Evolutionary conservation across 257 asterid species (phyloP), one percentile per base, ranked within the genome.

Genomic region (Plantago major): DNA sequence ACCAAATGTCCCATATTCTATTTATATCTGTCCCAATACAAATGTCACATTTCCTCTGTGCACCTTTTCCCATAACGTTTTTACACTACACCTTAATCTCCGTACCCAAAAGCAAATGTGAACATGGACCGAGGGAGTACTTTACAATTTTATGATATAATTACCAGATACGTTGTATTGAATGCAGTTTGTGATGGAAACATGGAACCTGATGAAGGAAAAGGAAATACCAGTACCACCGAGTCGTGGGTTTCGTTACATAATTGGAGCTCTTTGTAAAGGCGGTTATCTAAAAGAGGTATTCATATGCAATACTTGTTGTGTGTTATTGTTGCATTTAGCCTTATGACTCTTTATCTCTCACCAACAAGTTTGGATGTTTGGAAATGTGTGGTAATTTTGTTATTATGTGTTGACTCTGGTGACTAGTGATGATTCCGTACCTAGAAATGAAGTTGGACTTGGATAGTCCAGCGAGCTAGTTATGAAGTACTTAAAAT

Each of bases 211-310:
- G 67, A 84, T 86, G 93, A 66, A 62, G 78, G 93, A 82, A 60
- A 86, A 81, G 68, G 81, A 76, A 67, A 75, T 91, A 54, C 64
- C 73, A 67, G 74, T 91, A 54, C 64, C 73, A 55, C 52, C 76
- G 58, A 79, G 73, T 59, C 84, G 79, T 33, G 74, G 73, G 69
- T 78, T 90, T 58, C 81, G 71, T 69, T 67, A 78, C 48, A 77
- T 81, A 14, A 59, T 82, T 19, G 79, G 71, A 72, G 89, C 95
- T 76, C 92, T 91, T 40, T 84, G 95, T 63, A 82, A 75, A 76
- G 93, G 95, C 60, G 98, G 97, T 68, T 76, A 84, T 74, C 52
- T 91, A 16, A 68, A 84, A 70, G 95, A 88, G 90, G 98, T 88
- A 81, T 46, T 11, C 9, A 12, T 68, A 60, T 46, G 14, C 37